Evolutionary conservation across 108 stramenopile genomes (phyloP), one percentile per base, ranked within the genome.

Genomic region (Phaeodactylum tricornutum): DNA sequence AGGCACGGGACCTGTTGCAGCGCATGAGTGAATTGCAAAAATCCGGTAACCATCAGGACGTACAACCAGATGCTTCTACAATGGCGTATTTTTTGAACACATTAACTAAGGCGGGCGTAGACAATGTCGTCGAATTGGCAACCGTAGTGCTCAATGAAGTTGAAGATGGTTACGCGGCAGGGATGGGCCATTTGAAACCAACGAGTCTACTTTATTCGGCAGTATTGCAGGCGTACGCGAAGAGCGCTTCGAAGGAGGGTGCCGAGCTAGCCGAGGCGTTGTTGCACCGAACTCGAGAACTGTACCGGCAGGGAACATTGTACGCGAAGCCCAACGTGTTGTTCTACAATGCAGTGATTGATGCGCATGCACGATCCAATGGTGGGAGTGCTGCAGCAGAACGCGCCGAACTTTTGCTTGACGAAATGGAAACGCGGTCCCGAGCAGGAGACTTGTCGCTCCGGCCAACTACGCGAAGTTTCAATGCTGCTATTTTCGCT

Each of bases 251-350:
- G 2, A 55, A 43, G 39, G 43, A 44, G n/a, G 46, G 47, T 20
- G 61, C 71, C 20, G 64, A 71, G 2, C 44, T 69, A 34, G 81
- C 81, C 9, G 74, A 83, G 55, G 64, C 54, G 26, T 40, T 83
- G 4, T 58, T 83, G 24, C 22, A 73, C 27, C 58, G 62, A 17
- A 83, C 49, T 12, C 31, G 34, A 16, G 8, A 50, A 37, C 6
- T 50, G 35, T 50, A 50, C 33, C 3, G 17, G 22, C 35, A 20
- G 72, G 81, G 67, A 62, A 55, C 39, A 36, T 12, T 39, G 43
- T 14, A 55, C 61, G 34, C 50, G 38, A 54, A 57, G 50, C 38
- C 51, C 11, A 66, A 45, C 1, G 52, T 53, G 32, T 28, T 59
- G 21, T 66, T 61, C 25, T 50, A 66, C 52, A 66, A 66, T 42